Evolutionary conservation across 257 asterid genomes (phyloP).

Genomic region (Oldenlandia corymbosa): DNA sequence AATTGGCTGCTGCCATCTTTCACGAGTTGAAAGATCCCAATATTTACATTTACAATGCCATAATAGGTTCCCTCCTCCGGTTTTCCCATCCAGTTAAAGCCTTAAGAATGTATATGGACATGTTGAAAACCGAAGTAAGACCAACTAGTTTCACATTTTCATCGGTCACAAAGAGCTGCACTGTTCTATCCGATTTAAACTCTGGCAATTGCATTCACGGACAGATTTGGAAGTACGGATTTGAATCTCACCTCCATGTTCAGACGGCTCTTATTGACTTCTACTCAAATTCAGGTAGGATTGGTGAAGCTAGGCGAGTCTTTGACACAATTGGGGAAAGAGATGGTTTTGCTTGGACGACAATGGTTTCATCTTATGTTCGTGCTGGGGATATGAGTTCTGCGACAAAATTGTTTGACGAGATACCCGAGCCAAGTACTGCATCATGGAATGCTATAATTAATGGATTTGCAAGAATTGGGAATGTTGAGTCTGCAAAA

Average conservation of each 20-base stretch:
- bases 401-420: constrained; percentile 52
- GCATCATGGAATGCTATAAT: constrained; percentile 68
- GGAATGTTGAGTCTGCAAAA: constrained; percentile 65
- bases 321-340: background rate
- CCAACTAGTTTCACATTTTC: constrained; percentile 9
- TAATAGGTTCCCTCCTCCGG: background rate
- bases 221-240: constrained; percentile 8
- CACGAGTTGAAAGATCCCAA: constrained; percentile 7
- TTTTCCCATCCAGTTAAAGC: background rate
- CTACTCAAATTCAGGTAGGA: background rate
- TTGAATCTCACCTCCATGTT: constrained; percentile 7
- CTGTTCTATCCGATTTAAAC: background rate
- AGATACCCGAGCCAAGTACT: constrained; percentile 51
- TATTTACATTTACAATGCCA: background rate
- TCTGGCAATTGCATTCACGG: background rate
- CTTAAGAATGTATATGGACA: background rate
- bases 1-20: background rate
- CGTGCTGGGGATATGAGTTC: constrained; percentile 49
- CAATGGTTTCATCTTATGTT: constrained; percentile 19
- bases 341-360: constrained; percentile 5
- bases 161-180: constrained; percentile 4
- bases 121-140: background rate
- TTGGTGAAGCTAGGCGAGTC: constrained; percentile 4
- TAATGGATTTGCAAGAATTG: constrained; percentile 57
- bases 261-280: constrained; percentile 6